Percentiles rank a stretch among this genome's conserved stretches.
Evolutionary conservation across 441 rosid species (phyloP).

Genomic region (Dalechampia spathulata): DNA sequence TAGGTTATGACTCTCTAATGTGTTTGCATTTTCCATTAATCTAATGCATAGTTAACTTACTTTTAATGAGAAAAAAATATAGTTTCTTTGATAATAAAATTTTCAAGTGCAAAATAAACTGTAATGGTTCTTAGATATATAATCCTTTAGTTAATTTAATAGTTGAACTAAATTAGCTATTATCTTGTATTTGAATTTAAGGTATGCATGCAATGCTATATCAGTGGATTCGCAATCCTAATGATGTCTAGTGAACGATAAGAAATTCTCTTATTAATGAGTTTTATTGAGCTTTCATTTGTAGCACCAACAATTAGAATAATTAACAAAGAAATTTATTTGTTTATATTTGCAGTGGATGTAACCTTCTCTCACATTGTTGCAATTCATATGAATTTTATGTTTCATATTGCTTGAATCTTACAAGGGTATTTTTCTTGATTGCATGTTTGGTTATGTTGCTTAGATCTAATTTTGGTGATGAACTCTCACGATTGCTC

Average conservation of each 20-base stretch:
- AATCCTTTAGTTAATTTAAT: neutral
- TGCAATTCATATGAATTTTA: conserved; percentile 88
- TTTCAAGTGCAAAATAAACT: neutral
- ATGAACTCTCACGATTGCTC: conserved; percentile 10
- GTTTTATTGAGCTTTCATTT: conserved; percentile 24
- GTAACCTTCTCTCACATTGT: conserved; percentile 73
- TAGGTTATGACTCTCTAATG: too few relatives aligned
- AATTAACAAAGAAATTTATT: conserved; percentile 3
- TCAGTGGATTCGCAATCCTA: conserved; percentile 69
- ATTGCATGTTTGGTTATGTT: conserved; percentile 3
- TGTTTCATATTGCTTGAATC: conserved; percentile 86
- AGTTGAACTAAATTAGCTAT: neutral
- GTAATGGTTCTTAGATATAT: neutral
- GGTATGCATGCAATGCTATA: conserved; percentile 88
- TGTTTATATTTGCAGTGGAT: conserved; percentile 47
- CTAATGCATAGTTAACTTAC: neutral
- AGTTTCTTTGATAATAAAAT: too few relatives aligned
- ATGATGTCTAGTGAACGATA: conserved; percentile 80
- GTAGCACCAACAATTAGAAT: neutral
- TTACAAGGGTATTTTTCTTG: conserved; percentile 60
- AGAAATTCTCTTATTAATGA: conserved; percentile 92
- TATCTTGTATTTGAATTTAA: conserved; percentile 19
- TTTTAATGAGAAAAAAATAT: neutral
- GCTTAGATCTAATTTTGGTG: conserved; percentile 1
- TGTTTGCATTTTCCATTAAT: too few relatives aligned